Percentiles rank a stretch among this genome's conserved stretches.
Evolutionary conservation across 768 basidiomycete genomes (phyloP).

Genomic region (Symmetrospora coprosmae): DNA sequence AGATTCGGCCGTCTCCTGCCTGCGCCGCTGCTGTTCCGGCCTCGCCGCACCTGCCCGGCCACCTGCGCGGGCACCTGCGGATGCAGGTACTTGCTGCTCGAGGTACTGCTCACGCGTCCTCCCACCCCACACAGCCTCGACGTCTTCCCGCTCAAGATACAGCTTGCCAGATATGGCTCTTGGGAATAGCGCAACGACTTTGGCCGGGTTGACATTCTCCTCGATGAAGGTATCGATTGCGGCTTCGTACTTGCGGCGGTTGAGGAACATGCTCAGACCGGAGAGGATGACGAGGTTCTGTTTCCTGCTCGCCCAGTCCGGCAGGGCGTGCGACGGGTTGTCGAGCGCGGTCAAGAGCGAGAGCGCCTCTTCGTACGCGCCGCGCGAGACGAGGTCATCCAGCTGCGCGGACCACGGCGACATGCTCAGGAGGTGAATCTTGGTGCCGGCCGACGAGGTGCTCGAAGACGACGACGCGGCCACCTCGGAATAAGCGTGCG

Average conservation of each 20-base stretch:
- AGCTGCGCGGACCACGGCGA: slow-evolving; percentile 64
- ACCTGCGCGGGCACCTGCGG: too few species aligned
- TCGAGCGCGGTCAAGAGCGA: slow-evolving; percentile 60
- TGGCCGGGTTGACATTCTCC: slow-evolving; percentile 81
- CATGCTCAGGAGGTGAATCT: slow-evolving; percentile 60
- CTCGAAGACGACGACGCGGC: background rate
- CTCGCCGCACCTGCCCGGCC: too few species aligned
- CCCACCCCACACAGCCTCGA: slow-evolving; percentile 77
- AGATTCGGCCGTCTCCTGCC: background rate
- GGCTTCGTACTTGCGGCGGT: slow-evolving; percentile 43
- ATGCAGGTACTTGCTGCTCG: too few species aligned
- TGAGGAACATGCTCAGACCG: slow-evolving; percentile 6
- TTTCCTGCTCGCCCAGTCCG: slow-evolving; percentile 47
- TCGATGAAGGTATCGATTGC: slow-evolving; percentile 79
- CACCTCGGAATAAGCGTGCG: background rate
- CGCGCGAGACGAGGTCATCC: slow-evolving; percentile 60
- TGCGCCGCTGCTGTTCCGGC: background rate
- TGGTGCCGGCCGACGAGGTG: slow-evolving; percentile 54
- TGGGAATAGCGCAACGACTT: slow-evolving; percentile 79
- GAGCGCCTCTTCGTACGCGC: slow-evolving; percentile 64
- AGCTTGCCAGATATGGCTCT: slow-evolving; percentile 65
- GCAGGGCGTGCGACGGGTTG: slow-evolving; percentile 40
- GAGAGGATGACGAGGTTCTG: background rate
- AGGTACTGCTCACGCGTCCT: slow-evolving; percentile 35
- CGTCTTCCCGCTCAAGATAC: slow-evolving; percentile 51